Evolutionary conservation across 2,329 filamentous ascomycete species (phyloP).

Genomic region (Colletotrichum liriopes): DNA sequence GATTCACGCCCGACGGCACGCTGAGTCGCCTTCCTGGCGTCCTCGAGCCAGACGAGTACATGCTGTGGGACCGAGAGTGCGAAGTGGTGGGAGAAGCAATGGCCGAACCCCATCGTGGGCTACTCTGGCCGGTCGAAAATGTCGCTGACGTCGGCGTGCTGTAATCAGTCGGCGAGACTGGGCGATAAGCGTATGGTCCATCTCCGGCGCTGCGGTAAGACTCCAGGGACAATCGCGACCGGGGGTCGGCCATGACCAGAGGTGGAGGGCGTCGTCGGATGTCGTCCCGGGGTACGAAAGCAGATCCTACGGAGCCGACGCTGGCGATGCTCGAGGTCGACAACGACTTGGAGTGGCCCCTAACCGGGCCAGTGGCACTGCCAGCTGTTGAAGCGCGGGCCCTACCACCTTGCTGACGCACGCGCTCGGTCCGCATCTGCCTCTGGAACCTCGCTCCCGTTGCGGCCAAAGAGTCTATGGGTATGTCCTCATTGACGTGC

Average conservation of each 20-base stretch:
- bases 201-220: slow-evolving; percentile 77
- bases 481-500: slow-evolving; percentile 97
- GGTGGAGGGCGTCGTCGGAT: slow-evolving; percentile 83
- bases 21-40: slow-evolving; percentile 84
- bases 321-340: slow-evolving; percentile 91
- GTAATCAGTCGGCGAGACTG: slow-evolving; percentile 80
- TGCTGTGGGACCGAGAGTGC: slow-evolving; percentile 79
- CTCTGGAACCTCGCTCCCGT: slow-evolving; percentile 93
- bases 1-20: slow-evolving; percentile 82
- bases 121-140: slow-evolving; percentile 83
- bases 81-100: slow-evolving; percentile 81
- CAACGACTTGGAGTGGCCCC: slow-evolving; percentile 88
- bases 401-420: slow-evolving; percentile 80
- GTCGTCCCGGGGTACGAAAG: slow-evolving; percentile 77
- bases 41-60: slow-evolving; percentile 76
- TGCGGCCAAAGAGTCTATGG: slow-evolving; percentile 91
- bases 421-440: slow-evolving; percentile 89
- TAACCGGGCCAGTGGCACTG: slow-evolving; percentile 78
- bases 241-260: slow-evolving; percentile 85
- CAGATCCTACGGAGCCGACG: slow-evolving; percentile 77
- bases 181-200: slow-evolving; percentile 76
- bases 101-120: slow-evolving; percentile 80
- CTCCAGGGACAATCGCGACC: slow-evolving; percentile 78
- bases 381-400: slow-evolving; percentile 84
- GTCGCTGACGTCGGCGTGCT: slow-evolving; percentile 89